Base-by-base conservation (phyloP, 1,284 basidiomycete genomes). In the Ustilago sp. region DNA sequence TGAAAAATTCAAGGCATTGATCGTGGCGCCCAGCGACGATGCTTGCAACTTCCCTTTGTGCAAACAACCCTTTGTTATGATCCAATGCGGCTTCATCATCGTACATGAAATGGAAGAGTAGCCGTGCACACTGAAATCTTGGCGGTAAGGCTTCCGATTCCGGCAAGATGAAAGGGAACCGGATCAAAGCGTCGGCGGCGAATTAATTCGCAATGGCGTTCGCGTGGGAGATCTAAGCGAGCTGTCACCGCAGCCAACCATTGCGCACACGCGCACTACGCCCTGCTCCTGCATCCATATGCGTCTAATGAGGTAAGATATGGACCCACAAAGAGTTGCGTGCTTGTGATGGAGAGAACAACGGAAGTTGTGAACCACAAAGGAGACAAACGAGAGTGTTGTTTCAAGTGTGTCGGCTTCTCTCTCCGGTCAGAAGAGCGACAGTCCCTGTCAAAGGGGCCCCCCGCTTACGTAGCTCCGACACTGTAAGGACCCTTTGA, bases 171-270 rank as follows among this genome's bases (percentile, higher is more conserved):
- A 56, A 56, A 56, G 54, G 54, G 54, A 9, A 56, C 9, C 34
- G n/a, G 36, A 36, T 19, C 53, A 55, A 55, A 55, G 53, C 53
- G 54, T 57, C 53, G 36, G 3, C 13, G 23, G 48, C 8, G 15
- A 50, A 50, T 31, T 32, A 50, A 32, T 13, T 50, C n/a, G 48
- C 52, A 38, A 23, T 35, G 13, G 50, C 17, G 31, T 15, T 19
- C 15, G 34, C 36, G 53, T 55, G 53, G 53, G 35, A 4, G 43
- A 9, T 31, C 45, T 50, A 59, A 48, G 43, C 57, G 57, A 50
- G 57, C 57, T 59, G 57, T 45, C n/a, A 45, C 43, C n/a, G 15
- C 28, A 48, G n/a, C 17, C 7, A 23, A 31, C 23, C 23, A 28
- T 28, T 28, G 23, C 23, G 23, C 23, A 28, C 23, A 28, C 23